Base-by-base conservation (phyloP, 179 eudicot genomes). In the Beta macrorhiza region DNA sequence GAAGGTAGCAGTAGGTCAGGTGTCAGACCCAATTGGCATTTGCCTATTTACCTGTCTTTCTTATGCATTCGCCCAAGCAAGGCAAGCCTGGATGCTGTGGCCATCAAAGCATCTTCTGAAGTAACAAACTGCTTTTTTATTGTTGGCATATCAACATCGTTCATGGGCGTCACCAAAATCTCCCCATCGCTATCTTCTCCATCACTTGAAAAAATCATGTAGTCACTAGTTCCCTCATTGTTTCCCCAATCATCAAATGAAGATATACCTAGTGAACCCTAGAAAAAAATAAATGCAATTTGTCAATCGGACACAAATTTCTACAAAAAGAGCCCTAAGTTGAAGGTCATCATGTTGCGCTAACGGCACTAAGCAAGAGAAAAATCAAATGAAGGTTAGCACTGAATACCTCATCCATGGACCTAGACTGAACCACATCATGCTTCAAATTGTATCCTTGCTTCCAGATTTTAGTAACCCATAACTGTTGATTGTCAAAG, bases 181-280 rank as follows among this genome's bases (percentile, higher is more conserved):
- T 93, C 98, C 78, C 92, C 96, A 75, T 95, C 97, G 75, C 93
- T 91, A 71, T 91, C 97, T 84, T 95, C 98, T 61, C 90, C 95
- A 25, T 93, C 97, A 83, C 97, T 92, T 65, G 97, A 89, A 70
- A 93, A 91, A 77, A 77, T 79, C 64, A 84, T 62, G 79, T 89
- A 86, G 71, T 86, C 93, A 78, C 79, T 72, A 80, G 84, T 59
- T 37, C 83, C 84, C 80, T 83, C 86, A 79, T 80, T 87, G 76
- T 83, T 82, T 32, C 74, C 90, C 97, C 91, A 90, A 64, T 92
- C 92, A 88, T 88, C 91, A 56, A 89, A 82, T 62, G 93, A 82
- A 51, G 89, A 87, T 47, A 82, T 56, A 71, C 87, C 90, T 58
- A 83, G 51, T 45, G 90, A 84, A 73, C 80, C 92, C 96, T 93